Evolutionary conservation across 1,284 basidiomycete species (phyloP), one percentile per base, ranked within the genome.

Genomic region (Sporisorium exsertum): DNA sequence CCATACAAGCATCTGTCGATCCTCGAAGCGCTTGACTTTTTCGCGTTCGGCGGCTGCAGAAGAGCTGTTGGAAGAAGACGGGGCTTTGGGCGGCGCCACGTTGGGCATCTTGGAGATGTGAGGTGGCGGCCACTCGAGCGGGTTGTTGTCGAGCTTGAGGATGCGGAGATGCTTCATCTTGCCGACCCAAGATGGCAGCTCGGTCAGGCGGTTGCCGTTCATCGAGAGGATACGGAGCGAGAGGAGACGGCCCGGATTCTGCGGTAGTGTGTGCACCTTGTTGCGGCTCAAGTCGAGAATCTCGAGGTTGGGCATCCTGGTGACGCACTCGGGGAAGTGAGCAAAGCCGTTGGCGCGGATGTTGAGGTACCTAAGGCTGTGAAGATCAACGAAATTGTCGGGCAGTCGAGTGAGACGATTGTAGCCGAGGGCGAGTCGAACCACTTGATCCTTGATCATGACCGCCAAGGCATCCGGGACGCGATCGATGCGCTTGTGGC

Each of bases 231-330:
- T 94, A 71, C 91, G 90, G 70, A 99, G 91, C 59, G 92, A 90
- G 56, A 90, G 87, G 18, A 99, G 89, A 6, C 91, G 90, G 18
- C 95, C 95, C 4, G 95, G 93, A 64, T 91, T 88, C 2, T 90
- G 87, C 10, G 96, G 96, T 40, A 98, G 87, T 53, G 89, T 87
- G 81, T 90, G 91, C 81, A 99, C 91, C 87, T 92, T 94, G 87
- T 99, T 99, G 76, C 94, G 91, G 77, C 94, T 95, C 53, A 99
- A 89, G 86, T 99, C 96, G 69, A 99, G 88, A 64, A 96, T 97
- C 87, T 99, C 95, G 70, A 99, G 89, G 5, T 92, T 91, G 7
- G 92, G 91, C 87, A 99, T 91, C 32, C 63, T 29, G 50, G 61
- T 66, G 26, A 68, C 94, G 62, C 94, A 93, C 70, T 91, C 89